Evolutionary conservation across 2,329 filamentous ascomycete genomes (phyloP).

Genomic region (Seiridium cupressi): DNA sequence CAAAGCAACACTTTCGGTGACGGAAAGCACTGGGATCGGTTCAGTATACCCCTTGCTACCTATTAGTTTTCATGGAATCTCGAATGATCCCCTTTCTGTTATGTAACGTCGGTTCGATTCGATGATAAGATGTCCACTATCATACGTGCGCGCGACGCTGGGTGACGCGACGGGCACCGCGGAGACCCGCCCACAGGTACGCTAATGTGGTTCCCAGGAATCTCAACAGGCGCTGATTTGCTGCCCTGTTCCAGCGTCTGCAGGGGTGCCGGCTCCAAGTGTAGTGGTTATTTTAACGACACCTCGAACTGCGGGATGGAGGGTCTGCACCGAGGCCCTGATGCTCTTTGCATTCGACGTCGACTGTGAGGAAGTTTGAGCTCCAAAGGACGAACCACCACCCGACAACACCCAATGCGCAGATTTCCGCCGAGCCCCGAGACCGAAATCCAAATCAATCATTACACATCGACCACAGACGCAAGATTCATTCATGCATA

Average conservation of each 20-base stretch:
- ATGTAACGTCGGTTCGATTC: too few species aligned
- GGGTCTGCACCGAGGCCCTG: not conserved
- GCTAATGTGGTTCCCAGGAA: not conserved
- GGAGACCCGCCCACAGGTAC: not conserved
- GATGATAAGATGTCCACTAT: too few species aligned
- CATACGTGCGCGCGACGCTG: not conserved
- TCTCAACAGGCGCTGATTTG: constrained; percentile 5
- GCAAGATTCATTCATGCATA: not conserved
- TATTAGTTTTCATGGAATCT: too few species aligned
- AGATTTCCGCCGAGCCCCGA: too few species aligned
- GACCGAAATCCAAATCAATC: not conserved
- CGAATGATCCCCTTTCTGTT: too few species aligned
- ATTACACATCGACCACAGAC: not conserved
- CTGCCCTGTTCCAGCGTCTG: not conserved
- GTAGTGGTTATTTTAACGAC: not conserved
- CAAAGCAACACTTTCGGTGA: too few species aligned
- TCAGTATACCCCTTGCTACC: too few species aligned
- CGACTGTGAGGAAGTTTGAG: not conserved
- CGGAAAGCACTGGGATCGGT: not conserved
- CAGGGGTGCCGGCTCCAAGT: not conserved
- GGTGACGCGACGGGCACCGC: not conserved
- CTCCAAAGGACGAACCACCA: not conserved
- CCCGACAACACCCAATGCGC: not conserved
- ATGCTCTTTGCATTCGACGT: too few species aligned
- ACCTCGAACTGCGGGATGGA: not conserved